Percentiles rank a stretch among this genome's conserved stretches.
These are phyloP conservation scores for Raddia guianensis DNA, from an alignment of 176 grass and related monocot species.

Conservation along the genomic window DNA sequence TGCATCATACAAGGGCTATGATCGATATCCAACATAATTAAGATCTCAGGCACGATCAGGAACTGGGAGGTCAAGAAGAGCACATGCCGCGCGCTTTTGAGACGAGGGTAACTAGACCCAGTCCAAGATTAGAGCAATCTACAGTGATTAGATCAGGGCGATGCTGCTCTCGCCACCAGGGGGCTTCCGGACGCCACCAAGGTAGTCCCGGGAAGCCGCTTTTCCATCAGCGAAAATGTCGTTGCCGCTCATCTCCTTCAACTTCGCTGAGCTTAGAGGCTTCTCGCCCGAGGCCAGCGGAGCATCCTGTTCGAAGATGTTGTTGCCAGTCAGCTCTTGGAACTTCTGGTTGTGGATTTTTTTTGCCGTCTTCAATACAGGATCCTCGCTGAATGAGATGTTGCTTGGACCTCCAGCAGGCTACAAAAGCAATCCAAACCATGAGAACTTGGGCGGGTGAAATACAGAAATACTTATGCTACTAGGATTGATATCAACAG, in stretches of 20 bases:
- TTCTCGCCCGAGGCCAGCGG: slow-evolving; percentile 52
- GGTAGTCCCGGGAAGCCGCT: slow-evolving; percentile 67
- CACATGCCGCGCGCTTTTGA: slow-evolving; percentile 9
- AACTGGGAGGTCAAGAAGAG: slow-evolving; percentile 1
- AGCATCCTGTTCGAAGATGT: slow-evolving; percentile 71
- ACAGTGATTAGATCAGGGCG: slow-evolving; percentile 49
- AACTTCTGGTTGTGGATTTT: slow-evolving; percentile 89
- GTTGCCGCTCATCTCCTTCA: slow-evolving; percentile 75
- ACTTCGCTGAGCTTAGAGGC: slow-evolving; percentile 64
- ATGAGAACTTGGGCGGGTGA: slow-evolving; percentile 29
- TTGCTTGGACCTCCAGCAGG: slow-evolving; percentile 72
- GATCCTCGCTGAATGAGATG: slow-evolving; percentile 68
- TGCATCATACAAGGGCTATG: slow-evolving; percentile 50
- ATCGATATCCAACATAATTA: slow-evolving; percentile 30
- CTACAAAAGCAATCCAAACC: slow-evolving; percentile 43
- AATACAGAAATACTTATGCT: slow-evolving; percentile 20
- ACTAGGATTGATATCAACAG: background rate
- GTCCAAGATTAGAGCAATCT: slow-evolving; percentile 13
- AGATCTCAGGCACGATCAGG: slow-evolving; percentile 10
- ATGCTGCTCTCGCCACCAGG: slow-evolving; percentile 85
- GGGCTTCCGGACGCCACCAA: slow-evolving; percentile 71
- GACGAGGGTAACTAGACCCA: slow-evolving; percentile 26
- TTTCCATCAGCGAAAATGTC: slow-evolving; percentile 73
- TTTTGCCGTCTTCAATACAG: slow-evolving; percentile 62
- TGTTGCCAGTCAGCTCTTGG: slow-evolving; percentile 77